Conservation (phyloP, 2,329 filamentous ascomycete genomes). For the Exophiala xenobiotica region DNA sequence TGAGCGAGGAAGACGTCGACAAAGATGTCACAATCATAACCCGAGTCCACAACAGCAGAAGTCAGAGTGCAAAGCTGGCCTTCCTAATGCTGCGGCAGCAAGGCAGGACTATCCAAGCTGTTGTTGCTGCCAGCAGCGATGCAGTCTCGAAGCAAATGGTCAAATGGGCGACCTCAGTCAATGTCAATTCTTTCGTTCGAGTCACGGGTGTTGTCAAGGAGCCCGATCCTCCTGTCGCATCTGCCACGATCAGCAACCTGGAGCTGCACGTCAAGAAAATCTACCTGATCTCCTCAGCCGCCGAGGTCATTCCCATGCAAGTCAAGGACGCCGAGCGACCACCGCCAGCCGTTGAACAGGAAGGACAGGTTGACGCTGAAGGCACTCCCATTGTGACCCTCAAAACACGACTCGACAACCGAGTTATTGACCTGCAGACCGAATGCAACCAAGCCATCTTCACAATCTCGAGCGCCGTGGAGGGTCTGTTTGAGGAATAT, state of each 20-base stretch:
- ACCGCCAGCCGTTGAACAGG: conserved; percentile 47
- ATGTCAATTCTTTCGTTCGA: conserved; percentile 76
- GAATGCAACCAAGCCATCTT: conserved; percentile 90
- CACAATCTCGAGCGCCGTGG: conserved; percentile 64
- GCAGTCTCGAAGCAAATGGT: conserved; percentile 83
- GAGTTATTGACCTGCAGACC: conserved; percentile 86
- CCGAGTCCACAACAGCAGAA: conserved; percentile 82
- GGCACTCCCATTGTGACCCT: conserved; percentile 71
- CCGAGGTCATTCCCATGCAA: conserved; percentile 61
- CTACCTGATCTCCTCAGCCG: conserved; percentile 69
- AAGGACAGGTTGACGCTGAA: conserved; percentile 50
- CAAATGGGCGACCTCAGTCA: conserved; percentile 77
- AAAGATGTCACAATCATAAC: conserved; percentile 74
- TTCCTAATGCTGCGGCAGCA: conserved; percentile 84
- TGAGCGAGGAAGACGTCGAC: conserved; percentile 63
- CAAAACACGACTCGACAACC: conserved; percentile 84
- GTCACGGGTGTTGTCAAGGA: conserved; percentile 80
- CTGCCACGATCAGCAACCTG: conserved; percentile 72
- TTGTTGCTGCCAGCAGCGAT: conserved; percentile 61
- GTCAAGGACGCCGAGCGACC: conserved; percentile 54
- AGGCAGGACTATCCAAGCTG: conserved; percentile 78
- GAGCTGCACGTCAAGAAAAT: conserved; percentile 89
- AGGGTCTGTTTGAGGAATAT: conserved; percentile 74
- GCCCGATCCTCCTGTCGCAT: conserved; percentile 84
- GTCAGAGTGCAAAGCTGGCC: conserved; percentile 86